Evolutionary conservation across 345 rosid species (phyloP), one percentile per base, ranked within the genome.

Genomic region (Lepidium aucheri): DNA sequence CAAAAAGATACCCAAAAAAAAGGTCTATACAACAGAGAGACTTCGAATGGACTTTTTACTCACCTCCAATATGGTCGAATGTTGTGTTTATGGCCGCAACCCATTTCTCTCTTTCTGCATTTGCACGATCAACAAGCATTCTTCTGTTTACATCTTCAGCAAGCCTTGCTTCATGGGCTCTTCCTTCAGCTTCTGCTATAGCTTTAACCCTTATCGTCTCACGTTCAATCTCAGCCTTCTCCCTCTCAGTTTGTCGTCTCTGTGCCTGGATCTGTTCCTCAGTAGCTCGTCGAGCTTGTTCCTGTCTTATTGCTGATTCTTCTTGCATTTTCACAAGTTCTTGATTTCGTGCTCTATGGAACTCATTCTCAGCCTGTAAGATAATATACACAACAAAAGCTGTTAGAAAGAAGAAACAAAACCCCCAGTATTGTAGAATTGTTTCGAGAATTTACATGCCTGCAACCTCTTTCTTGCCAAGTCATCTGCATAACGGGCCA

Each of bases 201-300:
- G 96, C 89, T 82, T 83, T 84, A 70, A 91, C 95, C 62, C 85
- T 79, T 71, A 94, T 91, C 57, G 99, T 94, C 82, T 94, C 97
- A 54, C 97, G 94, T 69, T 94, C 96, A 14, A 94, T 80, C 79
- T 94, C 96, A 74, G 97, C 99, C 72, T 87, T 94, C 78, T 91
- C 97, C 82, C 93, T 86, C 86, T 94, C 95, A 7, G 99, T 91
- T 72, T 85, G 97, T 36, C 91, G 83, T 58, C 82, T 74, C 61
- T 88, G 97, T 13, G 96, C 99, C 77, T 94, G 99, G 75, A 91
- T 94, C 70, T 91, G 97, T 67, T 94, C 97, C 82, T 91, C 99
- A 6, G 95, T 88, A 63, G 99, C 96, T 73, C 91, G 78, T 8
- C 97, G 87, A 77, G 95, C 85, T 77, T 91, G 95, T 76, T 94